Conservation (phyloP, 2,329 filamentous ascomycete genomes). For the Verticillium nubilum region DNA sequence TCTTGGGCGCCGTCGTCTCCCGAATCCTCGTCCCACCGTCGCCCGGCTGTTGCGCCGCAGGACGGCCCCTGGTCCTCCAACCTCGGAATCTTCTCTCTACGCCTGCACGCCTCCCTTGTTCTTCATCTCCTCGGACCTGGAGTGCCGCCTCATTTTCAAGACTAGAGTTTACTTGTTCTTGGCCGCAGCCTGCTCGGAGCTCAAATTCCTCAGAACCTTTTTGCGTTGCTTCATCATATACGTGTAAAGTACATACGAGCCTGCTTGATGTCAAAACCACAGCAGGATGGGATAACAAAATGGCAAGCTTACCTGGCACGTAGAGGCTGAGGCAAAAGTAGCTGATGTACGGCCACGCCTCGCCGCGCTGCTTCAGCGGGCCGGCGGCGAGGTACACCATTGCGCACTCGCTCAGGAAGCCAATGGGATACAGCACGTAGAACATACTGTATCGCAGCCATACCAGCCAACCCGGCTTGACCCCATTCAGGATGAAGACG, state of each 20-base stretch:
- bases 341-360: slow-evolving; percentile 57
- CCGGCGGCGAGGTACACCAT: slow-evolving; percentile 69
- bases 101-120: too few relatives aligned
- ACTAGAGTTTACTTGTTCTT: too few relatives aligned
- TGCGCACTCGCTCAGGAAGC: slow-evolving; percentile 80
- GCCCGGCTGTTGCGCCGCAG: too few relatives aligned
- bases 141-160: too few relatives aligned
- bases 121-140: too few relatives aligned
- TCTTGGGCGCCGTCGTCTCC: too few relatives aligned
- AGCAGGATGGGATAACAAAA: too few relatives aligned
- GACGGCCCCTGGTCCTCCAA: too few relatives aligned
- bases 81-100: too few relatives aligned
- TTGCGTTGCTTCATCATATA: slow-evolving; percentile 90
- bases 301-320: slow-evolving; percentile 61
- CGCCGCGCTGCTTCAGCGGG: too few relatives aligned
- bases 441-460: slow-evolving; percentile 93
- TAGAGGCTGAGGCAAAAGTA: slow-evolving; percentile 67
- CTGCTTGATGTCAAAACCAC: slow-evolving; percentile 24
- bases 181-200: too few relatives aligned
- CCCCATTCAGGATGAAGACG: slow-evolving; percentile 60
- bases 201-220: slow-evolving; percentile 70
- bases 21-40: too few relatives aligned
- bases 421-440: slow-evolving; percentile 85
- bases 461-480: slow-evolving; percentile 60
- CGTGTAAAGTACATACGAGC: slow-evolving; percentile 78